Percentiles rank a stretch among this genome's conserved stretches.
These are phyloP conservation scores for Trichosanthes truncata DNA, from an alignment of 306 rosid species.

Conservation along the genomic window DNA sequence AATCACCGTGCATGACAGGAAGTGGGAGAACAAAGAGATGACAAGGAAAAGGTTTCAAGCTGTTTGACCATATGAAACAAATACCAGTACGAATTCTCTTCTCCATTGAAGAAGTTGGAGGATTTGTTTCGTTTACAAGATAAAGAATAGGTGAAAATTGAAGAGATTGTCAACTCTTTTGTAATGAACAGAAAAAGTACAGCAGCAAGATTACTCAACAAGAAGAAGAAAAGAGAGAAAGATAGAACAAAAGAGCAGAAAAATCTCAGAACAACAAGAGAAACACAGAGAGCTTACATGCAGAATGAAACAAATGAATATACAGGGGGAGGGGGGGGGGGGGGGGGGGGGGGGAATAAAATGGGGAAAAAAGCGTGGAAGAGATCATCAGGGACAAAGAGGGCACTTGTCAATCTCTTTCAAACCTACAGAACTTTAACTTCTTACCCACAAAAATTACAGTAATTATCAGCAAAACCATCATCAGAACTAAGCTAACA, in stretches of 20 bases:
- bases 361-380: background rate
- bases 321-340: too few relatives aligned
- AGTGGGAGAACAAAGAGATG: background rate
- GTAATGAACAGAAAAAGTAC: background rate
- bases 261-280: background rate
- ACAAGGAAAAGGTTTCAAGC: background rate
- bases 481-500: background rate
- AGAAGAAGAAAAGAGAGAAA: background rate
- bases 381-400: background rate
- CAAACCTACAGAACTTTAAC: background rate
- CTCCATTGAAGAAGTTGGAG: background rate
- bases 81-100: background rate
- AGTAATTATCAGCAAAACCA: background rate
- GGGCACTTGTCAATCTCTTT: constrained; percentile 2
- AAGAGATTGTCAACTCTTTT: background rate
- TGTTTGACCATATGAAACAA: background rate
- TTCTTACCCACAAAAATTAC: background rate
- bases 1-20: background rate
- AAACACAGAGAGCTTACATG: background rate
- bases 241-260: background rate
- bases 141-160: background rate
- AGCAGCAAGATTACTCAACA: background rate
- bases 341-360: too few relatives aligned
- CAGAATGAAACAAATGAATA: background rate
- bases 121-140: background rate